Percentiles rank a stretch among this genome's conserved stretches.
Evolutionary conservation across 1,139 yeast species (phyloP).

Genomic region (Wickerhamiella infanticola): DNA sequence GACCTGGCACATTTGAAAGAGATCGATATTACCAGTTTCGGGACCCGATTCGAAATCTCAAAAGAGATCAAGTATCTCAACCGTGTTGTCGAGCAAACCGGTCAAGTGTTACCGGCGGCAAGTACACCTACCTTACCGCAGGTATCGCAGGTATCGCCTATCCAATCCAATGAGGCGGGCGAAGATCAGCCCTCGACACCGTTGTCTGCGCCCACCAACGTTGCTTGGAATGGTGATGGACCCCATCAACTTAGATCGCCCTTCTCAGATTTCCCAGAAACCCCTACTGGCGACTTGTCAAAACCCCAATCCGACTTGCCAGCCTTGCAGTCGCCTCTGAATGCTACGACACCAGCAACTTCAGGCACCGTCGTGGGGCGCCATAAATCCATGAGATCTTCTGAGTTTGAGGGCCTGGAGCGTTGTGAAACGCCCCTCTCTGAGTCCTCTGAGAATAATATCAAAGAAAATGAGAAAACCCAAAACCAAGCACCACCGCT

Average conservation of each 20-base stretch:
- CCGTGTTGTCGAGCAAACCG: constrained; percentile 1
- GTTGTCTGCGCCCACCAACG: background rate
- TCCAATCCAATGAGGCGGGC: background rate
- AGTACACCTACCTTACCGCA: background rate
- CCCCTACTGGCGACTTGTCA: constrained; percentile 6
- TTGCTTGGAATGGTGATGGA: background rate
- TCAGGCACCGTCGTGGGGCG: background rate
- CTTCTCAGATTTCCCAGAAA: background rate
- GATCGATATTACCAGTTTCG: constrained; percentile 80
- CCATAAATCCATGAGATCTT: background rate
- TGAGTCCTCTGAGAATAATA: background rate
- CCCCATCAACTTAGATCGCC: background rate
- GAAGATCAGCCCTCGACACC: background rate
- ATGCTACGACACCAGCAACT: background rate
- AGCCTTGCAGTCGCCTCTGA: background rate
- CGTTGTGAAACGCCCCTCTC: constrained; percentile 2
- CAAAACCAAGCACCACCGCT: background rate
- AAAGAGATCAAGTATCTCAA: constrained; percentile 67
- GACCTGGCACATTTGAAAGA: constrained; percentile 81
- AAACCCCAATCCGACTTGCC: background rate
- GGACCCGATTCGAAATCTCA: constrained; percentile 82
- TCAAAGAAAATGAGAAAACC: background rate
- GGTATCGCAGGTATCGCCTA: background rate
- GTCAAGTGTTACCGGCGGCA: constrained; percentile 1
- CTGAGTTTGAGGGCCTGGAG: constrained; percentile 2